A percentile compares a stretch with the other conserved stretches of the same genome.
These are phyloP conservation scores for Cymbidium sinense DNA, from an alignment of 106 monocot genomes.

Conservation along the genomic window DNA sequence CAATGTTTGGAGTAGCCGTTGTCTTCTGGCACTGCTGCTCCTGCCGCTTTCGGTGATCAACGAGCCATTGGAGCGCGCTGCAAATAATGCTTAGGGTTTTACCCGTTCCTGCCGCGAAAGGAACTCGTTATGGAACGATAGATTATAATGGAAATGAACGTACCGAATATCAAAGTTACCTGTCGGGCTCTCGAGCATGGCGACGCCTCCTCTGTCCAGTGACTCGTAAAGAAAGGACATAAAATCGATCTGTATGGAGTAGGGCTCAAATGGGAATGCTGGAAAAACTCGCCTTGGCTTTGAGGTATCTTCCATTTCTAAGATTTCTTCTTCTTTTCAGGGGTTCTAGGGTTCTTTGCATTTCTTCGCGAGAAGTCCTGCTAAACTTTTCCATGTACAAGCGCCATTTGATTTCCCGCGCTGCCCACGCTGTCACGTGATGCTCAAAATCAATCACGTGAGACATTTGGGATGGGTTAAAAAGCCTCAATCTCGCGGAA, in stretches of 20 bases:
- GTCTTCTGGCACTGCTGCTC: background rate
- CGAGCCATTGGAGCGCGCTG: conserved; percentile 89
- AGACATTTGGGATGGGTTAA: too few relatives aligned
- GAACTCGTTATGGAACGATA: too few relatives aligned
- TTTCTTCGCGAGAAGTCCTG: background rate
- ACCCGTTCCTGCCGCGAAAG: conserved; percentile 53
- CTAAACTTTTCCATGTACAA: background rate
- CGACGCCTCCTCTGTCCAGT: conserved; percentile 66
- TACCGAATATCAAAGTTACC: conserved; percentile 24
- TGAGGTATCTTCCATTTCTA: conserved; percentile 7
- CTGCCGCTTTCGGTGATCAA: conserved; percentile 39
- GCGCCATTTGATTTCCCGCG: background rate
- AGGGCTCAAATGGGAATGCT: conserved; percentile 88
- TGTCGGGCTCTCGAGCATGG: conserved; percentile 97
- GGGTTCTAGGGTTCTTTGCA: background rate
- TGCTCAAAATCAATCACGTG: too few relatives aligned
- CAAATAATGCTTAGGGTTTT: conserved; percentile 98
- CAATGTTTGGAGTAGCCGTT: background rate
- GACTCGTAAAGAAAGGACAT: conserved; percentile 85
- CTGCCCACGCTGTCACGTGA: too few relatives aligned
- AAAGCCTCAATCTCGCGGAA: too few relatives aligned
- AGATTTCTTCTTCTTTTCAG: conserved; percentile 4
- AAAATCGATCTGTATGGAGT: conserved; percentile 89
- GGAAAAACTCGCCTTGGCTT: conserved; percentile 46
- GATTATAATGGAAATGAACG: background rate